Conservation (phyloP, 2,329 filamentous ascomycete species). For the Hymenoscyphus occultus region DNA sequence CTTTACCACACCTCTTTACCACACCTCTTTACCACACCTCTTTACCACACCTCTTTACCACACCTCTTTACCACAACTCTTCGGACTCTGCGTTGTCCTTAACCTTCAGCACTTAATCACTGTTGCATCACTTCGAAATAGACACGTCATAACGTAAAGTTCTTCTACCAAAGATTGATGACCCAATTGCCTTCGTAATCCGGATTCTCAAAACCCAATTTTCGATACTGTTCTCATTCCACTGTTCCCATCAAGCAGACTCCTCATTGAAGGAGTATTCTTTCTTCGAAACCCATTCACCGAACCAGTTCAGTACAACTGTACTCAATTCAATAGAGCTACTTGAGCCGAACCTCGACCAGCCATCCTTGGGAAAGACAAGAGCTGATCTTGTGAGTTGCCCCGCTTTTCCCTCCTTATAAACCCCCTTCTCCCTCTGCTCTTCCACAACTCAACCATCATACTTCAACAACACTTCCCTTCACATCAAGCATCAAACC, state of each 20-base stretch:
- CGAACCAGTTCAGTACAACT: not conserved
- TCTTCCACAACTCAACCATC: not conserved
- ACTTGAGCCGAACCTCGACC: not conserved
- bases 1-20: too few species aligned
- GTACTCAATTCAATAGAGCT: not conserved
- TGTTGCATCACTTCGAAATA: too few species aligned
- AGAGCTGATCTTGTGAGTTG: not conserved
- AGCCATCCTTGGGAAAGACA: not conserved
- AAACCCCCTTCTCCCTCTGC: not conserved
- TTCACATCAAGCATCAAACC: not conserved
- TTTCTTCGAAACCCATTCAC: not conserved
- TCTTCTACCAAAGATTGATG: not conserved
- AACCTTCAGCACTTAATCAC: too few species aligned
- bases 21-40: too few species aligned
- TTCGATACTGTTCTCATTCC: not conserved
- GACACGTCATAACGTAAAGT: too few species aligned
- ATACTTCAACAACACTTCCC: not conserved
- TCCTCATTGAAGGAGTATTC: not conserved
- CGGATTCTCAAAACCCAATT: not conserved
- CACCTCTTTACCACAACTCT: too few species aligned
- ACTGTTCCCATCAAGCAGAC: not conserved
- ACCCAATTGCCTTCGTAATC: too few species aligned
- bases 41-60: too few species aligned
- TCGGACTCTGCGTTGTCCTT: too few species aligned
- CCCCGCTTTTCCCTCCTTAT: not conserved